Percentiles rank a stretch among this genome's conserved stretches.
Evolutionary conservation across 305 asterid genomes (phyloP).

Genomic region (Caryopteris hybrid): DNA sequence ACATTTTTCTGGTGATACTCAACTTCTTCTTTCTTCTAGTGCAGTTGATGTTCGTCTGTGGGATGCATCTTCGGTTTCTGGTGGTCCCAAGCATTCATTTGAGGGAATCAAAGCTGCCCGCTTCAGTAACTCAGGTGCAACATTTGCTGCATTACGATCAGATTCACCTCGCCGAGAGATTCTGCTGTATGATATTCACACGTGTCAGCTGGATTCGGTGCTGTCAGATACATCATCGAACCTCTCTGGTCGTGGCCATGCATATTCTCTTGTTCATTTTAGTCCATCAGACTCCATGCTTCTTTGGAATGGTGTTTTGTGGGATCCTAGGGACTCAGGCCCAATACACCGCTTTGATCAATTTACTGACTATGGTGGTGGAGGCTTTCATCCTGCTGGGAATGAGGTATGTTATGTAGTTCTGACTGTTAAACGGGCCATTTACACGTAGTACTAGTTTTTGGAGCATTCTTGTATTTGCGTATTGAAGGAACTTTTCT

Average conservation of each 20-base stretch:
- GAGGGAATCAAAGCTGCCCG: slow-evolving; percentile 88
- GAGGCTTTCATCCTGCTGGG: slow-evolving; percentile 99
- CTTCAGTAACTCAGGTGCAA: slow-evolving; percentile 72
- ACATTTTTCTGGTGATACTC: slow-evolving; percentile 54
- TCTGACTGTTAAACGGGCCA: neutral
- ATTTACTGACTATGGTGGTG: slow-evolving; percentile 92
- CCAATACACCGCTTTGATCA: slow-evolving; percentile 89
- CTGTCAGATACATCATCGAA: slow-evolving; percentile 57
- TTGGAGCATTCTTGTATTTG: neutral
- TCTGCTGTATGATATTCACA: slow-evolving; percentile 70
- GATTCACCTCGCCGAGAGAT: slow-evolving; percentile 76
- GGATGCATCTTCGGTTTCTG: slow-evolving; percentile 74
- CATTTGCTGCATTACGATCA: slow-evolving; percentile 67
- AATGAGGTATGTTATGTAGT: slow-evolving; percentile 62
- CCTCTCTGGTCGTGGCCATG: slow-evolving; percentile 65
- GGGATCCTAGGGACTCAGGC: slow-evolving; percentile 81
- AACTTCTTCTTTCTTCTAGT: slow-evolving; percentile 81
- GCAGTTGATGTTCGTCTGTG: slow-evolving; percentile 80
- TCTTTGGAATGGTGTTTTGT: slow-evolving; percentile 93
- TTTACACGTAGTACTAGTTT: neutral
- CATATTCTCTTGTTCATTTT: slow-evolving; percentile 77
- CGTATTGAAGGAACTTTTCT: neutral
- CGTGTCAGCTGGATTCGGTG: slow-evolving; percentile 59
- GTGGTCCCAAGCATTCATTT: slow-evolving; percentile 85
- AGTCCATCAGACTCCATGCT: slow-evolving; percentile 81